Evolutionary conservation across 306 rosid species (phyloP), one percentile per base, ranked within the genome.

Genomic region (Malus orientalis): DNA sequence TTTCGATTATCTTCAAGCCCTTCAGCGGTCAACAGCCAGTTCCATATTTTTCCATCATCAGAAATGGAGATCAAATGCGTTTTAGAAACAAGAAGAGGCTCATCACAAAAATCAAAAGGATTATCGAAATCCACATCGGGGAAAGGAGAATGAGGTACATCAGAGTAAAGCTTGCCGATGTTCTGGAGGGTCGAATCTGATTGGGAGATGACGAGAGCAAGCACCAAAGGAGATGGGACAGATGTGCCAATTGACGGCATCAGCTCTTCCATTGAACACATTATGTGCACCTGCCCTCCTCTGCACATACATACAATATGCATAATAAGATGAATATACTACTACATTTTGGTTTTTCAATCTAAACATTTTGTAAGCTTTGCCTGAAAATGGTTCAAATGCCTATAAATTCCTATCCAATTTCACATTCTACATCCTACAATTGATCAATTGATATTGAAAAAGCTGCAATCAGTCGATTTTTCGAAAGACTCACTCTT

Each of bases 11-110:
- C 90, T 74, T 82, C 89, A 57, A 54, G 69, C 63, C 90, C 91
- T 86, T 96, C 93, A 66, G 87, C 86, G 78, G 96, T 91, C 87
- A 91, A 80, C 67, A 93, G 90, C 99, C 99, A 96, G 86, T 85
- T 85, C 99, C 98, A 96, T 78, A 96, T 73, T 85, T 92, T 96
- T 42, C 98, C 99, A 85, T 96, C 99, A 79, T 93, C 98, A 67
- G 97, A 92, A 81, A 93, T 86, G 80, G 98, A 96, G 80, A 96
- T 81, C 91, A 91, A 84, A 79, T 83, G 91, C 25, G 89, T 88
- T 82, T 89, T 88, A 76, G 97, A 88, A 87, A 89, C 80, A 63
- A 73, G 74, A 77, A 57, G 75, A 15, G 87, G 82, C 55, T 88
- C 91, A 40, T 88, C 89, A 76, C 78, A 88, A 65, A 86, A 89